phyloP scores from a whole-genome alignment of 345 rosid genomes.

The Aquilaria sinensis region DNA sequence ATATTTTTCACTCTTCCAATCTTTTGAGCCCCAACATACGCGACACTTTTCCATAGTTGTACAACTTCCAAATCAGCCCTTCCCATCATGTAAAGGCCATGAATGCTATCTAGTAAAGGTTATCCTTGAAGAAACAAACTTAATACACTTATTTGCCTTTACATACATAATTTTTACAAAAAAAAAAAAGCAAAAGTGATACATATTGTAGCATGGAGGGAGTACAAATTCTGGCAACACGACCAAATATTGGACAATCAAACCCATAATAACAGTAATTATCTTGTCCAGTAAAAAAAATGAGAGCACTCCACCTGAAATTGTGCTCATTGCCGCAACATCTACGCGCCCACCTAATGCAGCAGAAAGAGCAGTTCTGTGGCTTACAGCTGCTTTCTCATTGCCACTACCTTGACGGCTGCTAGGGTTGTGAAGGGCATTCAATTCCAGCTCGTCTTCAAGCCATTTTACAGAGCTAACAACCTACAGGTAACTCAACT shows the following conservation, averaged over 20 bases:
- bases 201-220: background rate
- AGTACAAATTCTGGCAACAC: slow-evolving; percentile 5
- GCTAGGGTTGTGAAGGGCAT: slow-evolving; percentile 92
- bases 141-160: no score
- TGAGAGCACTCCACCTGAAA: slow-evolving; percentile 53
- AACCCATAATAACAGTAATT: slow-evolving; percentile 5
- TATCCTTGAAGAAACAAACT: no score
- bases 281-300: slow-evolving; percentile 8
- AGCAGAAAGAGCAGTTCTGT: slow-evolving; percentile 85
- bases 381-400: slow-evolving; percentile 87
- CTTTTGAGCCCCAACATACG: no score
- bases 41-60: no score
- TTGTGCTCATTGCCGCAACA: slow-evolving; percentile 77
- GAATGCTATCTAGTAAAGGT: no score
- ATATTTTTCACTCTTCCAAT: no score
- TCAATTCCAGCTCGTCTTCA: slow-evolving; percentile 97
- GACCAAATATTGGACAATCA: background rate
- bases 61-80: no score
- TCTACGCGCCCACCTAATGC: slow-evolving; percentile 96
- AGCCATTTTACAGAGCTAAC: slow-evolving; percentile 99
- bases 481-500: slow-evolving; percentile 40
- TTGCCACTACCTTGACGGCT: slow-evolving; percentile 92
- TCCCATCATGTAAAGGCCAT: no score
- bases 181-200: background rate
- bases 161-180: background rate